Evolutionary conservation across 176 grass and related monocot species (phyloP).

Genomic region (Ensete ventricosum): DNA sequence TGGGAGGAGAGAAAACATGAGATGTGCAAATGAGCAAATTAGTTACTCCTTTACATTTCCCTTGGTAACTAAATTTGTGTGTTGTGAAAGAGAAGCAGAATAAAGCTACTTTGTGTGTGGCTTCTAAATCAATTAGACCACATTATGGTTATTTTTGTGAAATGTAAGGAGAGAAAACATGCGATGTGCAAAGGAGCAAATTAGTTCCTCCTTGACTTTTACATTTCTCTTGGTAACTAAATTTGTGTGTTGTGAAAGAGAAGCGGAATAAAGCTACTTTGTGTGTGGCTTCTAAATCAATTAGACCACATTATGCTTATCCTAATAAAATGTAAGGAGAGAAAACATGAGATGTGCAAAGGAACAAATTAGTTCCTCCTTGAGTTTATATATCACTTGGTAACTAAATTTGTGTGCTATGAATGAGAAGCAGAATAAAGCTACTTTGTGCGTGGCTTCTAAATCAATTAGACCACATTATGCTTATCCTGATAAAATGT

Average conservation of each 20-base stretch:
- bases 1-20: neutral
- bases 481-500: neutral
- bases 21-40: neutral
- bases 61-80: neutral
- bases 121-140: neutral
- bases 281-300: neutral
- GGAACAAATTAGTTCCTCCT: neutral
- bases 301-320: neutral
- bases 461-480: neutral
- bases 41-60: neutral
- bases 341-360: neutral
- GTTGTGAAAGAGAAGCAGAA: neutral
- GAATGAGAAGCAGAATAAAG: neutral
- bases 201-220: neutral
- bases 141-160: neutral
- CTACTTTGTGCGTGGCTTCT: neutral
- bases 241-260: neutral
- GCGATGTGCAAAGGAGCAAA: neutral
- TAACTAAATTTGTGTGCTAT: neutral
- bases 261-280: neutral
- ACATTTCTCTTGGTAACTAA: neutral
- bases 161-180: neutral
- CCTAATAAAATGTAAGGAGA: neutral
- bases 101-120: neutral
- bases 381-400: neutral